Conservation (phyloP, 2,329 filamentous ascomycete genomes). For the Aureobasidium sp. region DNA sequence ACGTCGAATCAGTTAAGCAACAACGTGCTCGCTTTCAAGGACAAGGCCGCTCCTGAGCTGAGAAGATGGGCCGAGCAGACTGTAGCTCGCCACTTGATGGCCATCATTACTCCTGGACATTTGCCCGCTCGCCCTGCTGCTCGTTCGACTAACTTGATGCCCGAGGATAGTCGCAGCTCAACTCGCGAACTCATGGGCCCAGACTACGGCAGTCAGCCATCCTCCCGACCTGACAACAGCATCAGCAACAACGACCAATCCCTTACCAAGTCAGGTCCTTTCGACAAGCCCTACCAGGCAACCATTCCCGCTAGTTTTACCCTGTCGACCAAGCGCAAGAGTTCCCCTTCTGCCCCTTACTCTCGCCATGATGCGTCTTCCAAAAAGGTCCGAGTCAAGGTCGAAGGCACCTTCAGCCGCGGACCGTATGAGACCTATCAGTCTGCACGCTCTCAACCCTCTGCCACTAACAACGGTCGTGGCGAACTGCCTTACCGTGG, state of each 20-base stretch:
- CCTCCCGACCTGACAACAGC: too few relatives aligned
- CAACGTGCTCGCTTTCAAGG: slow-evolving; percentile 2
- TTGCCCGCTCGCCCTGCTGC: not conserved
- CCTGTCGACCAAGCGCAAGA: not conserved
- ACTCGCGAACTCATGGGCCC: not conserved
- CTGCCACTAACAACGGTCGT: not conserved
- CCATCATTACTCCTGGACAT: not conserved
- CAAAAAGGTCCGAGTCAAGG: not conserved
- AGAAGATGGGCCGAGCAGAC: slow-evolving; percentile 1
- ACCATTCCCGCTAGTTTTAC: not conserved
- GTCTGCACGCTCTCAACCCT: not conserved
- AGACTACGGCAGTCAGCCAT: not conserved
- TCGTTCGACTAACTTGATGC: not conserved
- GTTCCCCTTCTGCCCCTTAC: not conserved
- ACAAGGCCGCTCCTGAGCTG: not conserved
- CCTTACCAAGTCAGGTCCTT: not conserved
- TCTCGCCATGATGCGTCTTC: not conserved
- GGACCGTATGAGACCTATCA: not conserved
- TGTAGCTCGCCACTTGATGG: not conserved
- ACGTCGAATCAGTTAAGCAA: slow-evolving; percentile 3
- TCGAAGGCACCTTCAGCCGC: not conserved
- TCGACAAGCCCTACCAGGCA: not conserved
- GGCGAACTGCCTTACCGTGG: not conserved
- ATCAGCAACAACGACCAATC: not conserved
- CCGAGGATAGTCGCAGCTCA: too few relatives aligned